Conservation (phyloP, 306 rosid genomes). For the Glycine latifolia region DNA sequence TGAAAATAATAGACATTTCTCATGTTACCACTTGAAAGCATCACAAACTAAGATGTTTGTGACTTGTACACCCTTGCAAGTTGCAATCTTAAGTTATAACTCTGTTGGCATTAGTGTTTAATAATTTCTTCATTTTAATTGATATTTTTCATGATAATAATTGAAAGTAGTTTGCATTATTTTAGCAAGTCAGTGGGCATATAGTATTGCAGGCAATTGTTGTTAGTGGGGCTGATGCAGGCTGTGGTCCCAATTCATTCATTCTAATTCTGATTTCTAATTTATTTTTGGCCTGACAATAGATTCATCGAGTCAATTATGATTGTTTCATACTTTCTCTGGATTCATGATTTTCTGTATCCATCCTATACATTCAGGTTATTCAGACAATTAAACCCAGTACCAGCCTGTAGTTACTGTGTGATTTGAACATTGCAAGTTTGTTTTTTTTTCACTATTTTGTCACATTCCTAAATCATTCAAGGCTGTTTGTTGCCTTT, state of each 20-base stretch:
- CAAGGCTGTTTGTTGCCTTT: constrained; percentile 8
- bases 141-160: constrained; percentile 47
- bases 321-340: constrained; percentile 34
- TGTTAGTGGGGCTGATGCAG: constrained; percentile 60
- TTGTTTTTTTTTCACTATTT: constrained; percentile 29
- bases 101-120: constrained; percentile 39
- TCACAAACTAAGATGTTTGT: not conserved
- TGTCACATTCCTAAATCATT: constrained; percentile 9
- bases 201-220: constrained; percentile 49
- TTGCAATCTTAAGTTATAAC: constrained; percentile 4
- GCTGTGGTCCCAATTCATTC: constrained; percentile 48
- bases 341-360: constrained; percentile 15
- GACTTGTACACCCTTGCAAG: constrained; percentile 24
- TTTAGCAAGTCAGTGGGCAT: constrained; percentile 45
- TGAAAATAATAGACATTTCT: constrained; percentile 21
- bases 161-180: constrained; percentile 52
- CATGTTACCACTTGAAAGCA: constrained; percentile 26
- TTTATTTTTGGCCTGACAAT: constrained; percentile 46
- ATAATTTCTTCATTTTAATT: constrained; percentile 44
- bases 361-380: not conserved
- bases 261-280: constrained; percentile 19
- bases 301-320: constrained; percentile 30
- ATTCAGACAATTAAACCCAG: constrained; percentile 5
- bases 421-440: not conserved
- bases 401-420: constrained; percentile 18